These are phyloP conservation scores for Nectriaceae sp. DNA, from an alignment of 2,329 filamentous ascomycete genomes.

Conservation along the genomic window DNA sequence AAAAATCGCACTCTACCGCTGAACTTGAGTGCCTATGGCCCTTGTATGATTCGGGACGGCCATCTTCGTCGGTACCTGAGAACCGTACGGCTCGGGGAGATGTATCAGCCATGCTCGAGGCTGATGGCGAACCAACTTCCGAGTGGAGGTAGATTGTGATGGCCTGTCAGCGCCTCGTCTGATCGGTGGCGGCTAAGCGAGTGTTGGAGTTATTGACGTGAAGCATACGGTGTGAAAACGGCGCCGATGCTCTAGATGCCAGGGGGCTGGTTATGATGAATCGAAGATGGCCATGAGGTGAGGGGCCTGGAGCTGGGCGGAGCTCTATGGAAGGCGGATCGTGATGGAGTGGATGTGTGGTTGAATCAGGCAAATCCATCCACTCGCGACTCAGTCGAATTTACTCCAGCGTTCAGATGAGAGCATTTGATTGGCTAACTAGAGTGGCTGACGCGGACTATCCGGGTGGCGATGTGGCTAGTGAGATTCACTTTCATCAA, in stretches of 20 bases:
- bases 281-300: conserved; percentile 26
- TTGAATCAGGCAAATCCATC: conserved; percentile 17
- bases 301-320: conserved; percentile 20
- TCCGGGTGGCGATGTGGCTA: conserved; percentile 10
- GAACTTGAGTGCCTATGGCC: conserved; percentile 35
- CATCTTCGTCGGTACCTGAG: conserved; percentile 49
- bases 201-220: conserved; percentile 3
- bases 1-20: conserved; percentile 12
- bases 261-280: conserved; percentile 19
- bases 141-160: conserved; percentile 19
- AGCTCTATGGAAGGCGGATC: conserved; percentile 27
- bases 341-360: conserved; percentile 27
- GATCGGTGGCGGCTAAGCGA: conserved; percentile 12
- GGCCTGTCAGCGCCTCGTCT: conserved; percentile 21
- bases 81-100: conserved; percentile 61
- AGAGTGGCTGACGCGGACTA: conserved; percentile 13
- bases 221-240: conserved; percentile 11
- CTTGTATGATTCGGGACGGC: conserved; percentile 44
- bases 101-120: conserved; percentile 43
- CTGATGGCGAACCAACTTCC: conserved; percentile 17
- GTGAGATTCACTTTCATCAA: background rate
- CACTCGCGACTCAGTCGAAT: conserved; percentile 21
- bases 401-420: no score
- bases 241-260: conserved; percentile 16
- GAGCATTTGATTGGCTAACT: conserved; percentile 18